A percentile compares a stretch with the other conserved stretches of the same genome.
These are phyloP conservation scores for Knoxia roxburghii DNA, from an alignment of 257 asterid species.

Conservation along the genomic window DNA sequence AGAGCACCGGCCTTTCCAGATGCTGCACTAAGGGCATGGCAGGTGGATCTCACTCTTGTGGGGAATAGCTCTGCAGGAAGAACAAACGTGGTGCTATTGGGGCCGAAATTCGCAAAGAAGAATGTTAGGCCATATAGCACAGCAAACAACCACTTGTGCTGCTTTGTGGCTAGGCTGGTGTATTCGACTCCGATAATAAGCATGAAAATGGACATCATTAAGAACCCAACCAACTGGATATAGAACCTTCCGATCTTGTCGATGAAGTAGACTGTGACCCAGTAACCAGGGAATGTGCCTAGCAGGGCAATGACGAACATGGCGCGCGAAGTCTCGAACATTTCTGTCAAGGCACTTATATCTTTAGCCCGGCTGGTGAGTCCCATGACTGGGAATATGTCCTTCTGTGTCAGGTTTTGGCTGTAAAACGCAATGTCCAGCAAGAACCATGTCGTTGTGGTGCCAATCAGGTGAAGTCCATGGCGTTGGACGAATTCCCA, in stretches of 20 bases:
- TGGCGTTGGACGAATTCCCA: constrained; percentile 19
- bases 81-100: constrained; percentile 26
- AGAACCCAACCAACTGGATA: constrained; percentile 27
- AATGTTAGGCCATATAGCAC: constrained; percentile 24
- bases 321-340: constrained; percentile 29
- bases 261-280: constrained; percentile 28
- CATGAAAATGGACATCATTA: constrained; percentile 32
- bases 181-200: constrained; percentile 21
- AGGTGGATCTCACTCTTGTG: constrained; percentile 27
- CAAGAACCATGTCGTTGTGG: constrained; percentile 25
- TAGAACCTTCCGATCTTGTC: constrained; percentile 25
- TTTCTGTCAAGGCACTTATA: constrained; percentile 20
- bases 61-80: constrained; percentile 34
- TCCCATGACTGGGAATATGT: constrained; percentile 25
- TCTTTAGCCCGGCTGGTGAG: constrained; percentile 4
- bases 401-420: constrained; percentile 31
- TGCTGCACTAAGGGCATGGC: constrained; percentile 29
- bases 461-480: constrained; percentile 27
- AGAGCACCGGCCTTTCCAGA: constrained; percentile 28
- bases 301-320: constrained; percentile 28
- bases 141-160: constrained; percentile 19
- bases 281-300: constrained; percentile 30
- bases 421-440: constrained; percentile 29
- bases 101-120: constrained; percentile 32
- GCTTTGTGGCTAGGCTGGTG: constrained; percentile 9